Conservation (phyloP, 164 flowering plant genomes). For the Euptelea pleiosperma region DNA sequence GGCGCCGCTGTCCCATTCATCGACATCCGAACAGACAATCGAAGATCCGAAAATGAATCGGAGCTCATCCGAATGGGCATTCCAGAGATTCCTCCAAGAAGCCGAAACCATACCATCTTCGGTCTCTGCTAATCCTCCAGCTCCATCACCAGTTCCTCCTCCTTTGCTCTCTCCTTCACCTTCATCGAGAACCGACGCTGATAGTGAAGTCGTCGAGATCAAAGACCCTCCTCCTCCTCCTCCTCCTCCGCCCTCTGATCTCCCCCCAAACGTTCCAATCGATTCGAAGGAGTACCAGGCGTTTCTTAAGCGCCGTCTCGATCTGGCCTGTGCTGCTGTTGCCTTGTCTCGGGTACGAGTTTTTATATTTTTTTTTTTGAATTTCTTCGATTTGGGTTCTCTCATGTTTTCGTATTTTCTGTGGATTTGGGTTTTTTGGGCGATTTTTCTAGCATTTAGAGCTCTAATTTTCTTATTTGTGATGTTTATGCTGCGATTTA, state of each 20-base stretch:
- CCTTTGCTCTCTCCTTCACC: constrained; percentile 7
- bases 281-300: constrained; percentile 79
- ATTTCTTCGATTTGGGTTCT: constrained; percentile 4
- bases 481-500: no score
- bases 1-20: no score
- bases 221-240: constrained; percentile 12
- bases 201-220: constrained; percentile 25
- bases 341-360: constrained; percentile 62
- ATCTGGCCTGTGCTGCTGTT: constrained; percentile 90
- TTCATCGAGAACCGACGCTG: neutral
- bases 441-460: neutral
- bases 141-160: neutral
- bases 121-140: neutral
- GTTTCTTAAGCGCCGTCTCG: constrained; percentile 65
- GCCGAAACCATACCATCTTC: constrained; percentile 20
- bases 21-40: neutral
- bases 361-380: constrained; percentile 6
- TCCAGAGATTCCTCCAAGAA: constrained; percentile 71
- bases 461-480: neutral
- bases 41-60: constrained; percentile 52
- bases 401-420: neutral
- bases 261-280: constrained; percentile 27
- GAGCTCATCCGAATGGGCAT: constrained; percentile 89
- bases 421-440: neutral
- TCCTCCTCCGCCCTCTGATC: constrained; percentile 15